A percentile compares a stretch with the other conserved stretches of the same genome.
These are phyloP conservation scores for Penicillium daleae DNA, from an alignment of 495 filamentous ascomycete genomes.

Conservation along the genomic window DNA sequence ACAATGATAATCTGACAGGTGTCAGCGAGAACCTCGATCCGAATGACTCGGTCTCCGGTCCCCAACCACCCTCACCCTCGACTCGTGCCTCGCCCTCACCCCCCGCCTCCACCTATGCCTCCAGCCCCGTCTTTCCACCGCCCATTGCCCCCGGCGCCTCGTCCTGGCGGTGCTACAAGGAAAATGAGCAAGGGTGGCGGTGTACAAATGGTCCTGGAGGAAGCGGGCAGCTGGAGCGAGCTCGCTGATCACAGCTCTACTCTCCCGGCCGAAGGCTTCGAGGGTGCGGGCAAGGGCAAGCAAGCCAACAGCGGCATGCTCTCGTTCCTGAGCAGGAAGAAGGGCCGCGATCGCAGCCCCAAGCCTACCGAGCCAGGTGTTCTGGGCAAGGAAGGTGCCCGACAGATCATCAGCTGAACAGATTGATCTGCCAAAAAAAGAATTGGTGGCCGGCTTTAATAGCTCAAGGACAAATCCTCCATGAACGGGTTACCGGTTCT, in stretches of 20 bases:
- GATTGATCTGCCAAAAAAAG: background rate
- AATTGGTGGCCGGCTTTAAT: background rate
- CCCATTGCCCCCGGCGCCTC: conserved; percentile 35
- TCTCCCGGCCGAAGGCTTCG: conserved; percentile 66
- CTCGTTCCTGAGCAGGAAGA: conserved; percentile 85
- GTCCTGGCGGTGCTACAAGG: conserved; percentile 41
- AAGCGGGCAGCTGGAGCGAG: conserved; percentile 85
- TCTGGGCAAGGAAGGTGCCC: conserved; percentile 90
- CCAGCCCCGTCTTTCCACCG: conserved; percentile 43
- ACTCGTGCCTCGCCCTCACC: conserved; percentile 30
- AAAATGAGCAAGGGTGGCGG: conserved; percentile 82
- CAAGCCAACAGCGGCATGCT: conserved; percentile 74
- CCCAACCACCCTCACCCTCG: conserved; percentile 32
- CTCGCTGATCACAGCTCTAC: conserved; percentile 81
- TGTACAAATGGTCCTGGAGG: conserved; percentile 87
- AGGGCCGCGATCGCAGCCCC: conserved; percentile 86
- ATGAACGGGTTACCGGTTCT: background rate
- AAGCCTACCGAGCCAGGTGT: conserved; percentile 94
- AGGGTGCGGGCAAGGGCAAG: conserved; percentile 53
- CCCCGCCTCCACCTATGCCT: conserved; percentile 38
- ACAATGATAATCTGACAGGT: conserved; percentile 31
- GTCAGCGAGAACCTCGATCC: conserved; percentile 37
- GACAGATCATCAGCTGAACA: conserved; percentile 56
- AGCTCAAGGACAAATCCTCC: background rate
- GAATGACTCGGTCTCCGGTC: conserved; percentile 30